These are phyloP conservation scores for Xylariaceae sp. DNA, from an alignment of 2,329 filamentous ascomycete species.

Conservation along the genomic window DNA sequence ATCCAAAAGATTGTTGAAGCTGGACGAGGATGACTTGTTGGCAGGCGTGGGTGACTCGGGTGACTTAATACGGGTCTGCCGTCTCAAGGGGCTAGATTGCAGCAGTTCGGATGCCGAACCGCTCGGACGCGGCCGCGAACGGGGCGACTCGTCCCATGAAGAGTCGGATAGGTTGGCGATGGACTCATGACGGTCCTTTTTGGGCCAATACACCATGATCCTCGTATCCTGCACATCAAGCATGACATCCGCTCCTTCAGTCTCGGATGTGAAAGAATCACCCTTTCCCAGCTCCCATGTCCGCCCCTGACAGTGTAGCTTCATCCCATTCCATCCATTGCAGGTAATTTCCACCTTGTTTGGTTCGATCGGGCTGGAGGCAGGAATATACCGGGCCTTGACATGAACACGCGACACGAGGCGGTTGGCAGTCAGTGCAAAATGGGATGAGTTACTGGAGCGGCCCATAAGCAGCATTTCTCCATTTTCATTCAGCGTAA, in stretches of 20 bases:
- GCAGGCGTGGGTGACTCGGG: slow-evolving; percentile 65
- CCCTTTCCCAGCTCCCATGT: slow-evolving; percentile 84
- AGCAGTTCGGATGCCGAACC: slow-evolving; percentile 38
- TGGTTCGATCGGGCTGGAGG: slow-evolving; percentile 61
- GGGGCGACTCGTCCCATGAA: slow-evolving; percentile 65
- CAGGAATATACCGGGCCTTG: slow-evolving; percentile 76
- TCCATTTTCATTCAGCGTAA: slow-evolving; percentile 77
- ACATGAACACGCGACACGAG: slow-evolving; percentile 92
- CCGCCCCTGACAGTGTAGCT: slow-evolving; percentile 84
- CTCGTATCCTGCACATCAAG: slow-evolving; percentile 91
- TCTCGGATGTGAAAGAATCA: slow-evolving; percentile 85
- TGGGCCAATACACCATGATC: slow-evolving; percentile 85
- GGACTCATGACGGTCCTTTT: slow-evolving; percentile 44
- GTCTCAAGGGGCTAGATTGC: slow-evolving; percentile 58
- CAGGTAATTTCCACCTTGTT: slow-evolving; percentile 86
- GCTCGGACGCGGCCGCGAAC: slow-evolving; percentile 27
- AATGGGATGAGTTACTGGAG: slow-evolving; percentile 92
- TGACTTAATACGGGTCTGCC: slow-evolving; percentile 58
- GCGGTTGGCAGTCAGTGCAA: slow-evolving; percentile 87
- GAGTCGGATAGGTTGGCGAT: slow-evolving; percentile 57
- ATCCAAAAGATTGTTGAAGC: slow-evolving; percentile 41
- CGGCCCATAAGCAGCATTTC: slow-evolving; percentile 83
- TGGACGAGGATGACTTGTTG: slow-evolving; percentile 37
- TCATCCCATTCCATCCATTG: slow-evolving; percentile 92
- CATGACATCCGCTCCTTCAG: slow-evolving; percentile 85